phyloP scores from a whole-genome alignment of 129 eudicot genomes.

The Arctium minus region DNA sequence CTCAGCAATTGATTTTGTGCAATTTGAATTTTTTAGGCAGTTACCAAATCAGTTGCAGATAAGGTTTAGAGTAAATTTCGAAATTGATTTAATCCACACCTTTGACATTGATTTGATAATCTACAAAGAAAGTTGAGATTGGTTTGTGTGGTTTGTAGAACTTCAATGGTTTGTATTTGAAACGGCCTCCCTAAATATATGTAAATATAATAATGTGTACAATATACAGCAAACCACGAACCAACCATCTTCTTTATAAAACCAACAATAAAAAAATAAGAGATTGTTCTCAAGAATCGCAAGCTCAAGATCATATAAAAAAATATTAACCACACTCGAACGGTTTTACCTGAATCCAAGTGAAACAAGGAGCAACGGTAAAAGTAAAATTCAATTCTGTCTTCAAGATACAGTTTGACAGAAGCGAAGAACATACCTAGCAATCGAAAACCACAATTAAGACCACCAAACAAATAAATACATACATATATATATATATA shows the following conservation, averaged over 20 bases:
- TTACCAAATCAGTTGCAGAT: background rate
- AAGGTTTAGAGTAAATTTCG: background rate
- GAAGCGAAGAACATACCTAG: slow-evolving; percentile 1
- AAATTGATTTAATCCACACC: too few species aligned
- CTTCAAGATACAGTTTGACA: background rate
- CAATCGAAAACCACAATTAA: background rate
- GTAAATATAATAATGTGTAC: background rate
- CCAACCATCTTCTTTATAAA: background rate
- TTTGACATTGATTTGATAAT: background rate
- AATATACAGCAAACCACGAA: background rate
- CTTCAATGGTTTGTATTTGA: background rate
- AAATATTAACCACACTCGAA: background rate
- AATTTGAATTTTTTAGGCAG: background rate
- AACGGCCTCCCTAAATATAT: background rate
- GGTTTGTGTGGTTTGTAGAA: too few species aligned
- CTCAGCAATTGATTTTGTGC: background rate
- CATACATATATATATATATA: background rate
- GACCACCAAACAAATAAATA: background rate
- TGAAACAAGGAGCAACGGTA: background rate
- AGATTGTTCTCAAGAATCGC: background rate
- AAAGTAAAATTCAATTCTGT: background rate
- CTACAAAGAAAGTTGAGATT: background rate
- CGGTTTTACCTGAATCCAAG: slow-evolving; percentile 5
- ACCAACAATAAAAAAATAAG: background rate
- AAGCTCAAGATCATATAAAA: background rate